Evolutionary conservation across 371 early-diverging fungal genomes (phyloP).

Genomic region (Haplosporangium sp.): DNA sequence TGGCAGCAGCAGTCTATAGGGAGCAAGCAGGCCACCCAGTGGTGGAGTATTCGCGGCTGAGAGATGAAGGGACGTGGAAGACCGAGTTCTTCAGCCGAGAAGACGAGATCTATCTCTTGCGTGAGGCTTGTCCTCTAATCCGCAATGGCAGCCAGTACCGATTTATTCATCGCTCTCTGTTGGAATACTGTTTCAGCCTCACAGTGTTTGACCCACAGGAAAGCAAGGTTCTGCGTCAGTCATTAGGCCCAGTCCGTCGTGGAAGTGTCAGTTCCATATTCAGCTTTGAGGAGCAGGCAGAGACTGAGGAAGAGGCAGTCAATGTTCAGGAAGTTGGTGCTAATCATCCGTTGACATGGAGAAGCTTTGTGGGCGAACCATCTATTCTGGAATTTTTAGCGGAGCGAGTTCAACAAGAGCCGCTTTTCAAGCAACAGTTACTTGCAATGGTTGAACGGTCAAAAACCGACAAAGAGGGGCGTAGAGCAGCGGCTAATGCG

Average conservation of each 20-base stretch:
- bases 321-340: neutral
- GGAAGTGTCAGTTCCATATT: neutral
- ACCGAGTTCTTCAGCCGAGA: neutral
- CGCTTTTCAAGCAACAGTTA: neutral
- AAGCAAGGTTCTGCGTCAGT: neutral
- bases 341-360: neutral
- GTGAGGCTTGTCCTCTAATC: neutral
- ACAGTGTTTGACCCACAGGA: slow-evolving; percentile 1
- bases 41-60: neutral
- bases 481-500: neutral
- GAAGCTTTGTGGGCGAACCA: slow-evolving; percentile 1
- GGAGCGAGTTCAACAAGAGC: no score
- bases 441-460: neutral
- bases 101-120: neutral
- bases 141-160: slow-evolving; percentile 4
- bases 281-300: neutral
- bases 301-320: neutral
- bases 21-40: neutral
- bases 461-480: neutral
- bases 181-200: neutral
- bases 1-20: neutral
- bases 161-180: slow-evolving; percentile 4
- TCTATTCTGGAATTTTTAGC: slow-evolving; percentile 6
- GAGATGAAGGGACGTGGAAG: neutral
- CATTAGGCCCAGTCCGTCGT: neutral